These are phyloP conservation scores for Aspergillus incahuasiensis DNA, from an alignment of 495 filamentous ascomycete genomes.

Conservation along the genomic window DNA sequence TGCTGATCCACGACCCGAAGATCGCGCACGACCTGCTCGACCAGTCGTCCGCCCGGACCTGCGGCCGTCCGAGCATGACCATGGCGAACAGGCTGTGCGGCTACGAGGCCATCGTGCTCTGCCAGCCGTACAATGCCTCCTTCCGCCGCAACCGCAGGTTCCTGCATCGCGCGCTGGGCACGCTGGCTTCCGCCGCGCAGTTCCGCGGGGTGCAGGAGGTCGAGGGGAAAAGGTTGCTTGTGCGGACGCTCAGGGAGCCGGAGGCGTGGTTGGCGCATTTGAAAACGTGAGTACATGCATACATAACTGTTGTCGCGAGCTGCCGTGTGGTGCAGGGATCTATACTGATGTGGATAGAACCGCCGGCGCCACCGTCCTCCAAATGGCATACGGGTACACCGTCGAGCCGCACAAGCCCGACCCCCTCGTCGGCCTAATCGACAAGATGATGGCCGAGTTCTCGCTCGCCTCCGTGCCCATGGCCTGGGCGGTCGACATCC, in stretches of 20 bases:
- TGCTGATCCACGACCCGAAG: constrained; percentile 43
- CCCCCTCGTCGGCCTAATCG: constrained; percentile 38
- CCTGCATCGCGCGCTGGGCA: constrained; percentile 22
- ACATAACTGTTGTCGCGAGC: neutral
- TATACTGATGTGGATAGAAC: constrained; percentile 13
- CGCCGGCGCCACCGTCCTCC: constrained; percentile 43
- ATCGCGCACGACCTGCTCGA: constrained; percentile 43
- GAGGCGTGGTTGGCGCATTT: constrained; percentile 34
- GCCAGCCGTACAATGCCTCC: constrained; percentile 26
- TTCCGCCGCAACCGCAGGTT: constrained; percentile 40
- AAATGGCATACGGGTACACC: constrained; percentile 48
- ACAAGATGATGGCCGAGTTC: constrained; percentile 41
- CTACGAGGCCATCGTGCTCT: constrained; percentile 2
- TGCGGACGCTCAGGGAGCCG: constrained; percentile 36
- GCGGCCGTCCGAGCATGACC: constrained; percentile 24
- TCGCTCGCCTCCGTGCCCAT: constrained; percentile 37
- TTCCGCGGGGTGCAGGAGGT: constrained; percentile 36
- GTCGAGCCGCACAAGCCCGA: constrained; percentile 38
- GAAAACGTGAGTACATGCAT: constrained; percentile 27
- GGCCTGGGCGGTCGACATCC: constrained; percentile 42
- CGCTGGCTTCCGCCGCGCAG: constrained; percentile 24
- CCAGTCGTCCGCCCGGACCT: constrained; percentile 40
- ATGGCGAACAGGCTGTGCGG: constrained; percentile 4
- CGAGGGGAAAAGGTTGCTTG: constrained; percentile 38
- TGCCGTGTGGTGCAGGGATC: too few relatives aligned